Evolutionary conservation across 257 asterid genomes (phyloP), one percentile per base, ranked within the genome.

Genomic region (Craterostigma plantagineum): DNA sequence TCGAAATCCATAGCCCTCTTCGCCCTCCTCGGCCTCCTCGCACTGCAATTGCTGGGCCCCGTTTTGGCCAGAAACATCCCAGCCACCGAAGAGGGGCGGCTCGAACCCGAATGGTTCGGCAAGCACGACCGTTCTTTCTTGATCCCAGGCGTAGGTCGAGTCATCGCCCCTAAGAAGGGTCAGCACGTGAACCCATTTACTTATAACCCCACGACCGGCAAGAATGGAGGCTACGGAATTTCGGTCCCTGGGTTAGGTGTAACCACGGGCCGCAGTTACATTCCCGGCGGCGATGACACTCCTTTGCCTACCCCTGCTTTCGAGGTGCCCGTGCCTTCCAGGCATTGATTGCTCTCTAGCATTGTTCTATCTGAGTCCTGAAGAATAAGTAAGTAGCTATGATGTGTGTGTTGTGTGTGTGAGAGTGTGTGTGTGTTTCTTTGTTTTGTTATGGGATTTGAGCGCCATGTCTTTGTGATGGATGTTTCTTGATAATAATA

Each of bases 281-380:
- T 80, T 54, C 93, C 91, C 0, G 93, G 93, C 0, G 81, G 81
- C 7, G 91, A 80, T 16, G 85, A 80, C n/a, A n/a, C n/a, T n/a
- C n/a, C n/a, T 4, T 23, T 70, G 46, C 93, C 93, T 12, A 76
- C 68, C 68, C 84, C 84, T 0, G 80, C 75, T 0, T 56, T 58
- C 3, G 81, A 66, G 66, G 76, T 66, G 53, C 84, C 79, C 0
- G 57, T 12, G 51, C 84, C 78, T 14, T 33, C 33, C 11, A 73
- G 68, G 30, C 30, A 23, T 23, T 23, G 30, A 23, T 2, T 23
- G 30, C 30, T 23, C n/a, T n/a, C 4, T 23, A 8, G 66, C 30
- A 23, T 6, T 23, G 30, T 23, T 23, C 4, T 23, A 23, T 23
- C 30, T 6, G 6, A 23, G 30, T 23, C 4, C 30, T 23, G 30